These are phyloP conservation scores for Monosporozyma solicola DNA, from an alignment of 805 yeast genomes.

Conservation along the genomic window DNA sequence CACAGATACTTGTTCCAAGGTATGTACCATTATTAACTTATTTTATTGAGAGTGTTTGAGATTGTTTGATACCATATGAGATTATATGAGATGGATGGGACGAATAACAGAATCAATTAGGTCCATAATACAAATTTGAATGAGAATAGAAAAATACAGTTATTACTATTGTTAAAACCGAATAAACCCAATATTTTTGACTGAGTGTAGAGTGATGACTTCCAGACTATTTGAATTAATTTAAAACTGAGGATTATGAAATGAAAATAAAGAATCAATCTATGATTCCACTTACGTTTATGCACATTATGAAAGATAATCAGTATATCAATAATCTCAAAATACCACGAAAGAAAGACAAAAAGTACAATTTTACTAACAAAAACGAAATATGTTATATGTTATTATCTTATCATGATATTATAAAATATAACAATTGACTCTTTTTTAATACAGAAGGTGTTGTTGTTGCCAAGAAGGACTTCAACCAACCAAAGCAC, in stretches of 20 bases:
- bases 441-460: slow-evolving; percentile 57
- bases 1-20: slow-evolving; percentile 98
- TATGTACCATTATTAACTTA: slow-evolving; percentile 38
- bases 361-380: slow-evolving; percentile 17
- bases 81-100: background rate
- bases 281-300: background rate
- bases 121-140: no score
- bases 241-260: no score
- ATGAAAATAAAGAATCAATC: no score
- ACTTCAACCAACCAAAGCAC: slow-evolving; percentile 94
- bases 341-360: background rate
- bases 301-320: no score
- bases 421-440: slow-evolving; percentile 1
- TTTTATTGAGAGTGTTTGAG: background rate
- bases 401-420: background rate
- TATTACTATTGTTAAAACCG: background rate
- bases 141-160: background rate
- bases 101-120: background rate
- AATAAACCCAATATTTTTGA: no score
- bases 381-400: slow-evolving; percentile 1
- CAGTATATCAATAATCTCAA: no score
- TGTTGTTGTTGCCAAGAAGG: slow-evolving; percentile 99
- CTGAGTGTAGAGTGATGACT: no score
- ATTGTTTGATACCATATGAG: background rate
- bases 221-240: no score